Percentiles rank a stretch among this genome's conserved stretches.
Evolutionary conservation across 176 grass and related monocot genomes (phyloP).

Genomic region (Chrysopogon serrulatus): DNA sequence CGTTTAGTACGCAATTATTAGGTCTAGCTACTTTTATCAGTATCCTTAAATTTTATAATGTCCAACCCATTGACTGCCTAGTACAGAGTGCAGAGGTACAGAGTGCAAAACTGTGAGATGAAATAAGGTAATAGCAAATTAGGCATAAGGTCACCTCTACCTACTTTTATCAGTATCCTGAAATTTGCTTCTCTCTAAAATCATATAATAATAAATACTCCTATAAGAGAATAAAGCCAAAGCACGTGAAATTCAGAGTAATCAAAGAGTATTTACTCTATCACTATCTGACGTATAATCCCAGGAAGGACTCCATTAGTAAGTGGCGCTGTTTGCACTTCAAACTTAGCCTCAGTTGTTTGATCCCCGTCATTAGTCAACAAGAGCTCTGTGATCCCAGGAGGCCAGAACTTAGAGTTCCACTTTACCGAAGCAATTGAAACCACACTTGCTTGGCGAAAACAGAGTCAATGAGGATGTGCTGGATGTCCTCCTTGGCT

Average conservation of each 20-base stretch:
- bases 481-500: too few species aligned
- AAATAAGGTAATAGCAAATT: neutral
- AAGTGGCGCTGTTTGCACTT: slow-evolving; percentile 77
- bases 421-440: too few species aligned
- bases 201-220: too few species aligned
- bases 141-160: neutral
- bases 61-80: neutral
- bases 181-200: neutral
- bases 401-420: too few species aligned
- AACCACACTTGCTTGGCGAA: too few species aligned
- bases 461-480: too few species aligned
- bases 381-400: slow-evolving; percentile 64
- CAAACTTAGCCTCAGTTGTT: slow-evolving; percentile 22
- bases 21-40: too few species aligned
- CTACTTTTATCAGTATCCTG: neutral
- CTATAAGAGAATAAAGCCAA: neutral
- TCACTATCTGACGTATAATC: slow-evolving; percentile 75
- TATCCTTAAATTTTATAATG: too few species aligned
- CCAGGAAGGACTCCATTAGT: slow-evolving; percentile 75
- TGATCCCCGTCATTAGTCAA: slow-evolving; percentile 72
- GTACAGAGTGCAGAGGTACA: neutral
- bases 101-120: neutral
- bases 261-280: slow-evolving; percentile 54
- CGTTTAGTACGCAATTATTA: neutral
- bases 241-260: neutral